Conservation (phyloP, 768 basidiomycete species). For the Cyclocybe aegerita region DNA sequence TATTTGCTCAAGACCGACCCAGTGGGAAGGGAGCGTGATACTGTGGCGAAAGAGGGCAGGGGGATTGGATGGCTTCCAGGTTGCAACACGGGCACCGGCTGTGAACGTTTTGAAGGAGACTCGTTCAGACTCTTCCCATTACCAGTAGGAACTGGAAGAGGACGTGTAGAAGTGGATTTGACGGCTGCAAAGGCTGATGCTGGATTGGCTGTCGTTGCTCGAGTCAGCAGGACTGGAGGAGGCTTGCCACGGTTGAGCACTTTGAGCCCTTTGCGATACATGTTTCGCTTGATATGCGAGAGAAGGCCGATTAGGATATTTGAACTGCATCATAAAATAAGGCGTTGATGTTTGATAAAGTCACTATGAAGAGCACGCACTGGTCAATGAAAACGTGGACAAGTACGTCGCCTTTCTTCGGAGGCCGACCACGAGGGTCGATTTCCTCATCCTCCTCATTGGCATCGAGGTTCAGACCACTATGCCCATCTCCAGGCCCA, state of each 20-base stretch:
- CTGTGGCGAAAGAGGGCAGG: slow-evolving; percentile 41
- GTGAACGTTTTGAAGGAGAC: slow-evolving; percentile 1
- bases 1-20: slow-evolving; percentile 15
- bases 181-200: slow-evolving; percentile 21
- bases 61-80: slow-evolving; percentile 28
- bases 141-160: slow-evolving; percentile 18
- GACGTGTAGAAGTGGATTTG: slow-evolving; percentile 16
- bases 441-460: slow-evolving; percentile 30
- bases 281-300: slow-evolving; percentile 57
- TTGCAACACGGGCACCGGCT: slow-evolving; percentile 3
- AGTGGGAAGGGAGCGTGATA: slow-evolving; percentile 26
- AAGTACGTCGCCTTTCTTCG: slow-evolving; percentile 30
- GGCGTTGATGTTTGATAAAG: neutral
- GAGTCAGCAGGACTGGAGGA: slow-evolving; percentile 15
- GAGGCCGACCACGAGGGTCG: slow-evolving; percentile 34
- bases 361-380: slow-evolving; percentile 33
- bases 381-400: slow-evolving; percentile 59
- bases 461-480: slow-evolving; percentile 13
- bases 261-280: slow-evolving; percentile 7
- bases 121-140: slow-evolving; percentile 2
- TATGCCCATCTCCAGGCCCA: neutral
- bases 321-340: slow-evolving; percentile 56
- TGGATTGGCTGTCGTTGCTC: slow-evolving; percentile 6
- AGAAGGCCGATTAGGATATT: slow-evolving; percentile 86
- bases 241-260: slow-evolving; percentile 9